phyloP scores from a whole-genome alignment of 2,329 filamentous ascomycete genomes.

The Sphaerulina musiva region DNA sequence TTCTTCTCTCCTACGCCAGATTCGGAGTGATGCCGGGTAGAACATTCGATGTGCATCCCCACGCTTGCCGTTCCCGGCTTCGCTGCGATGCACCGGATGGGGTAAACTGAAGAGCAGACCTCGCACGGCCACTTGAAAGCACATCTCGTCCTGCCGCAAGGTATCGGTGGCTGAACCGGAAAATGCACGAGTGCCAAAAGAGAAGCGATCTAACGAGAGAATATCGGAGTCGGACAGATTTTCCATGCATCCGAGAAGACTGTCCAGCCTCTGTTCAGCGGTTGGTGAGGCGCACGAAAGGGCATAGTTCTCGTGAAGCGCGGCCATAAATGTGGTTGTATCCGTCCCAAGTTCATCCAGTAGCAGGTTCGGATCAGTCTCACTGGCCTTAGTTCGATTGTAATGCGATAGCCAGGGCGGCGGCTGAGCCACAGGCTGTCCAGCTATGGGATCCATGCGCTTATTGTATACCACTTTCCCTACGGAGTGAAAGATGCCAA shows the following conservation, averaged over 20 bases:
- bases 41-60: conserved; percentile 78
- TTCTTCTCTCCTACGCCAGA: conserved; percentile 81
- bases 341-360: conserved; percentile 92
- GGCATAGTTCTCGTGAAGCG: conserved; percentile 88
- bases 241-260: conserved; percentile 78
- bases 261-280: conserved; percentile 61
- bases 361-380: conserved; percentile 56
- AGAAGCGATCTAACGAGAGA: conserved; percentile 67
- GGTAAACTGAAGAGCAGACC: conserved; percentile 82
- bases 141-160: conserved; percentile 86
- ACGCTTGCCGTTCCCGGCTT: conserved; percentile 32
- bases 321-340: conserved; percentile 79
- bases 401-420: conserved; percentile 43
- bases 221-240: conserved; percentile 82
- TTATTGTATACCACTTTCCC: conserved; percentile 98
- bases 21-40: conserved; percentile 74
- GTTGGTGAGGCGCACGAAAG: conserved; percentile 66
- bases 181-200: conserved; percentile 48
- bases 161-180: conserved; percentile 57
- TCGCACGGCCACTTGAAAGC: conserved; percentile 82
- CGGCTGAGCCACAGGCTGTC: conserved; percentile 36
- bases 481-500: conserved; percentile 93
- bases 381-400: conserved; percentile 39
- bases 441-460: conserved; percentile 52
- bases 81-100: conserved; percentile 65